Conservation (phyloP, 2,329 filamentous ascomycete species). For the Phoma sp. region DNA sequence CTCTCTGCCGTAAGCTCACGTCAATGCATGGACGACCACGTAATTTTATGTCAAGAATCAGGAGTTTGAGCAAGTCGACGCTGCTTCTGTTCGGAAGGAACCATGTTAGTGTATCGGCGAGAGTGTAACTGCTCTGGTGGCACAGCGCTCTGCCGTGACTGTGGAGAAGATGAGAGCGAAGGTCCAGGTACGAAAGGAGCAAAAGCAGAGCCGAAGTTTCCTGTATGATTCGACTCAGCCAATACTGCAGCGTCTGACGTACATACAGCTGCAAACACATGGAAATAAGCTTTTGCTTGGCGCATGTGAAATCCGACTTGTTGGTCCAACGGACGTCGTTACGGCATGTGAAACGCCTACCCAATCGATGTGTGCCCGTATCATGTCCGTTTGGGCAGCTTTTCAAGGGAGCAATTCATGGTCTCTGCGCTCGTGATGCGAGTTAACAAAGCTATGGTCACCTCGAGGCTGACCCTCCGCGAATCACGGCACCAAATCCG, state of each 20-base stretch:
- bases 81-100: not conserved
- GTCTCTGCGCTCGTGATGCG: conserved; percentile 22
- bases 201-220: conserved; percentile 16
- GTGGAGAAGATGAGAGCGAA: not conserved
- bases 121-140: conserved; percentile 1
- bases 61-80: not conserved
- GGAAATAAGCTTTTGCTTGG: conserved; percentile 30
- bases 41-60: conserved; percentile 1
- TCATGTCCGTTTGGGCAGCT: conserved; percentile 20
- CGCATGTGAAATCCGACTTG: conserved; percentile 25
- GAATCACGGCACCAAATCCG: conserved; percentile 27
- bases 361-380: conserved; percentile 17
- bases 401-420: conserved; percentile 15
- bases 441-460: conserved; percentile 31
- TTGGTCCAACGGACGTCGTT: conserved; percentile 21
- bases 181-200: conserved; percentile 7
- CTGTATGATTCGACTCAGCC: conserved; percentile 18
- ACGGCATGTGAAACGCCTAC: conserved; percentile 26
- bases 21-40: conserved; percentile 16
- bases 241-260: conserved; percentile 19
- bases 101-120: conserved; percentile 1
- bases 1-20: conserved; percentile 26
- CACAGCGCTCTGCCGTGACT: conserved; percentile 2
- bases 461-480: conserved; percentile 20
- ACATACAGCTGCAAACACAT: conserved; percentile 18